Conservation (phyloP, 208 protist genomes). For the Leishmania braziliensis region DNA sequence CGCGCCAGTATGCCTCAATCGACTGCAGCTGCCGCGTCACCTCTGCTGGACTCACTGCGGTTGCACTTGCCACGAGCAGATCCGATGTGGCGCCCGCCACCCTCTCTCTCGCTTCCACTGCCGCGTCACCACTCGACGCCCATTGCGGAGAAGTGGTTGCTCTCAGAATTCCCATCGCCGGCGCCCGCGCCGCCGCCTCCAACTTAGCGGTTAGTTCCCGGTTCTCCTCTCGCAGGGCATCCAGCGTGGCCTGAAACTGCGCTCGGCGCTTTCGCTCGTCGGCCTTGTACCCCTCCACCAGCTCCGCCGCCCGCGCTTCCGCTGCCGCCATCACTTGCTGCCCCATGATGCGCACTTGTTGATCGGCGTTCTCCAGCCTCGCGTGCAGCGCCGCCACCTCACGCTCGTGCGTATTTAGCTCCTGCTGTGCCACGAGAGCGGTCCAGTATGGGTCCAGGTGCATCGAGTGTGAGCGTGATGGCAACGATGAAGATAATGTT, state of each 20-base stretch:
- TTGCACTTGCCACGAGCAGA: neutral
- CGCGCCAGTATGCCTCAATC: slow-evolving; percentile 56
- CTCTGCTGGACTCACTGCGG: slow-evolving; percentile 33
- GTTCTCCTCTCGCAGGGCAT: slow-evolving; percentile 54
- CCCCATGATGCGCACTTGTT: slow-evolving; percentile 21
- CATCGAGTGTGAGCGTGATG: neutral
- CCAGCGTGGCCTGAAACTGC: slow-evolving; percentile 55
- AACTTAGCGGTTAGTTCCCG: slow-evolving; percentile 37
- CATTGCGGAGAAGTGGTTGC: neutral
- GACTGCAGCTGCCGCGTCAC: slow-evolving; percentile 44
- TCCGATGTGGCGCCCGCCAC: neutral
- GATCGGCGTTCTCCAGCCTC: slow-evolving; percentile 33
- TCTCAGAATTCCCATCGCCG: slow-evolving; percentile 19
- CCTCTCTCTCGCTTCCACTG: neutral
- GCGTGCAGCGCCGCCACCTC: slow-evolving; percentile 40
- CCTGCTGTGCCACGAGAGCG: slow-evolving; percentile 16
- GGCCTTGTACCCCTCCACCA: slow-evolving; percentile 32
- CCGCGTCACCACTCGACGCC: neutral
- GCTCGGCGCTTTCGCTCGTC: slow-evolving; percentile 43
- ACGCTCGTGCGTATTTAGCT: slow-evolving; percentile 31
- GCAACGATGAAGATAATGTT: neutral
- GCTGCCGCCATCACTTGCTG: slow-evolving; percentile 28
- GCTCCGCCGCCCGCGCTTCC: slow-evolving; percentile 24
- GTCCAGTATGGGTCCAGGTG: slow-evolving; percentile 4
- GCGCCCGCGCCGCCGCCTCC: slow-evolving; percentile 26